A percentile compares a stretch with the other conserved stretches of the same genome.
phyloP scores from a whole-genome alignment of 2,329 filamentous ascomycete genomes.

The Fusarium sp. region DNA sequence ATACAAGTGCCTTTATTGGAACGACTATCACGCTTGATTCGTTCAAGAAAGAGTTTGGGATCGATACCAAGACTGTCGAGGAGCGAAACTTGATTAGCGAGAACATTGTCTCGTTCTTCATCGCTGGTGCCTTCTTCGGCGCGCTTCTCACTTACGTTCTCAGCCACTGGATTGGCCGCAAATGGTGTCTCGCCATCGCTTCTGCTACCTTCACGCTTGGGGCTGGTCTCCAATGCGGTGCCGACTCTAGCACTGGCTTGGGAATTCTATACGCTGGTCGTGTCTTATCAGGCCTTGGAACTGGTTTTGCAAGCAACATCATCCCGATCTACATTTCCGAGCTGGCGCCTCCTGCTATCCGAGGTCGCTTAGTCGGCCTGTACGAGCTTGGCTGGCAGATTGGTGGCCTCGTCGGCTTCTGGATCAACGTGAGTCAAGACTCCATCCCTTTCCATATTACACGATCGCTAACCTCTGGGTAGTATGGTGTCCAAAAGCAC shows the following conservation, averaged over 20 bases:
- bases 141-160: slow-evolving; percentile 64
- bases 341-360: slow-evolving; percentile 60
- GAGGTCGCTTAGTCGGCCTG: slow-evolving; percentile 54
- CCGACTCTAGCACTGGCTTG: slow-evolving; percentile 52
- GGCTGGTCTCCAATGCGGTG: slow-evolving; percentile 63
- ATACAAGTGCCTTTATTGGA: slow-evolving; percentile 70
- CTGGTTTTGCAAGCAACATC: slow-evolving; percentile 36
- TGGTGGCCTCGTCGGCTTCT: slow-evolving; percentile 8
- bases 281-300: slow-evolving; percentile 8
- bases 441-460: accelerated
- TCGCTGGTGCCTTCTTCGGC: slow-evolving; percentile 76
- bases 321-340: slow-evolving; percentile 59
- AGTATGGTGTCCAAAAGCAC: slow-evolving; percentile 35
- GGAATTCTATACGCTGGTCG: slow-evolving; percentile 13
- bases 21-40: slow-evolving; percentile 70
- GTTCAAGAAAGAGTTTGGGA: slow-evolving; percentile 69
- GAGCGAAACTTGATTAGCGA: slow-evolving; percentile 50
- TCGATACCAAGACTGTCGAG: slow-evolving; percentile 53
- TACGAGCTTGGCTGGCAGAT: slow-evolving; percentile 23
- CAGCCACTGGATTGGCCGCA: slow-evolving; percentile 34
- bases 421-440: slow-evolving; percentile 5
- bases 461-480: background rate
- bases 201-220: slow-evolving; percentile 50
- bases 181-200: slow-evolving; percentile 50
- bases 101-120: slow-evolving; percentile 66